A percentile compares a stretch with the other conserved stretches of the same genome.
These are phyloP conservation scores for Phytophthora litchii DNA, from an alignment of 352 stramenopile genomes.

Conservation along the genomic window DNA sequence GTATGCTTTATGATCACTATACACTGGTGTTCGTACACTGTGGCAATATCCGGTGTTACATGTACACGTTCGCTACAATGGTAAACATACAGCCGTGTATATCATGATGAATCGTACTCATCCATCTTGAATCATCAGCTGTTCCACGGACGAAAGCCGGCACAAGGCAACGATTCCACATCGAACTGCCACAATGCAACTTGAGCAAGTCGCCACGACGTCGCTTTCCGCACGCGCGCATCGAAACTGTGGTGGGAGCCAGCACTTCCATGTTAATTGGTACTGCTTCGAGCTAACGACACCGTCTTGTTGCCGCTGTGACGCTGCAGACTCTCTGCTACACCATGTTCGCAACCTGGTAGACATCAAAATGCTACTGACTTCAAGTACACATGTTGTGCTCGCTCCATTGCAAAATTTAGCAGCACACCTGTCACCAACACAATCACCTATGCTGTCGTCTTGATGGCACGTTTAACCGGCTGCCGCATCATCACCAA, in stretches of 20 bases:
- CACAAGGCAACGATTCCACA: conserved; percentile 1
- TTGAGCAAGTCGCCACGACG: neutral
- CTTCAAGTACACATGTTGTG: conserved; percentile 14
- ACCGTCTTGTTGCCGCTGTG: too few relatives aligned
- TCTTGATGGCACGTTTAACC: conserved; percentile 42
- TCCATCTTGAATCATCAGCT: conserved; percentile 11
- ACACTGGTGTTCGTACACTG: neutral
- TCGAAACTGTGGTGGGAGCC: conserved; percentile 3
- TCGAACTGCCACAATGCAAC: neutral
- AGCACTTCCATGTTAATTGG: too few relatives aligned
- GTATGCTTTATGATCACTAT: too few relatives aligned
- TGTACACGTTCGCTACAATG: too few relatives aligned
- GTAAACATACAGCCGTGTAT: too few relatives aligned
- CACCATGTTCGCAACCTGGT: neutral
- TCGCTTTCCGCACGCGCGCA: neutral
- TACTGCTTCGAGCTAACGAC: too few relatives aligned
- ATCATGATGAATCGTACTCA: neutral
- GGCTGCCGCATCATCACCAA: conserved; percentile 56
- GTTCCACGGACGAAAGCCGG: conserved; percentile 2
- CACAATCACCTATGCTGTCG: conserved; percentile 33
- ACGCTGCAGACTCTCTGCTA: too few relatives aligned
- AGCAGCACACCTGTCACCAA: conserved; percentile 6
- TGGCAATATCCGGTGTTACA: neutral
- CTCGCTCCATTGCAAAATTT: conserved; percentile 20
- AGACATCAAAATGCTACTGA: conserved; percentile 1